A percentile compares a stretch with the other conserved stretches of the same genome.
Evolutionary conservation across 306 rosid genomes (phyloP).

Genomic region (Senna siamea): DNA sequence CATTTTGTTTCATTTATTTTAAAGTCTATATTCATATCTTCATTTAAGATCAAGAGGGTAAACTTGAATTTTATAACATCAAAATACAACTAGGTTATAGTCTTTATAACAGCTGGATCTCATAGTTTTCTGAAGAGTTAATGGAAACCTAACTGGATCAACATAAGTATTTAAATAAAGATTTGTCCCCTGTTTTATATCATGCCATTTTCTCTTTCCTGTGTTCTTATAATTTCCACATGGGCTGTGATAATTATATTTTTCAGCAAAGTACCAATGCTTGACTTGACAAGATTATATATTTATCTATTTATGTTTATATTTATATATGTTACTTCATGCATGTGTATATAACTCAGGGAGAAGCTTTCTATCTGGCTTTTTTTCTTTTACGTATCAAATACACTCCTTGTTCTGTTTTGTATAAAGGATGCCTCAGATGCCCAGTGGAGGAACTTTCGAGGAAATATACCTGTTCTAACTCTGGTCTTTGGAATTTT

Average conservation of each 20-base stretch:
- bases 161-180: neutral
- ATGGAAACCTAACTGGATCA: neutral
- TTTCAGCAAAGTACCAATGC: neutral
- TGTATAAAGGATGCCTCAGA: conserved; percentile 75
- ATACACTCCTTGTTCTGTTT: conserved; percentile 25
- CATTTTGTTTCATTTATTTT: neutral
- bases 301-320: neutral
- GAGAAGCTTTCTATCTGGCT: neutral
- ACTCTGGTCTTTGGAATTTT: conserved; percentile 69
- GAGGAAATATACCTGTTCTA: conserved; percentile 77
- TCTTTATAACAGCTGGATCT: neutral
- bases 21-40: neutral
- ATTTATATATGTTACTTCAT: neutral
- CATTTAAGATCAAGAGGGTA: neutral
- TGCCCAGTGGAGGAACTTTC: conserved; percentile 96
- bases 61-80: neutral
- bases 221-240: neutral
- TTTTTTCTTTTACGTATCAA: conserved; percentile 31
- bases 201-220: neutral
- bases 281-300: neutral
- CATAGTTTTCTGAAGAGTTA: neutral
- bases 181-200: neutral
- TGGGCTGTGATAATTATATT: neutral
- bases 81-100: neutral
- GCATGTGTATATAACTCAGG: neutral